A percentile compares a stretch with the other conserved stretches of the same genome.
Evolutionary conservation across 2,329 filamentous ascomycete species (phyloP).

Genomic region (Cladosporium colombiae): DNA sequence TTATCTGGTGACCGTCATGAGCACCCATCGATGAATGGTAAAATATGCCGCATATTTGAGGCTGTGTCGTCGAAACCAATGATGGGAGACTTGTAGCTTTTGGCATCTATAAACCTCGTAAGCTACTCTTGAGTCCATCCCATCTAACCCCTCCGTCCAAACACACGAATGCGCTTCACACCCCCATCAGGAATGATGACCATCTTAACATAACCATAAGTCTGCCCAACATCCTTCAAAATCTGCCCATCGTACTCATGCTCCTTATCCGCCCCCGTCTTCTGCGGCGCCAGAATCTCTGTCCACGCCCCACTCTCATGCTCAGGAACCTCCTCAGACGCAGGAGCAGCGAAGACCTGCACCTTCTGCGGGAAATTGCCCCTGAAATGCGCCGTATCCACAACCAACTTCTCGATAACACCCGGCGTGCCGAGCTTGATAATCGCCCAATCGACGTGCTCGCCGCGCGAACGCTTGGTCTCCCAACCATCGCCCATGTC

Average conservation of each 20-base stretch:
- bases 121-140: not conserved
- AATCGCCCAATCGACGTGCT: conserved; percentile 80
- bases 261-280: conserved; percentile 71
- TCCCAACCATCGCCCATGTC: conserved; percentile 92
- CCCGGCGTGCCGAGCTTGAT: conserved; percentile 70
- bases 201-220: conserved; percentile 82
- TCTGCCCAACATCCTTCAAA: conserved; percentile 51
- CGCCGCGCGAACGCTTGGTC: conserved; percentile 71
- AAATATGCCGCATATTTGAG: too few species aligned
- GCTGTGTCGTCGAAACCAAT: not conserved
- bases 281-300: conserved; percentile 66
- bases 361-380: conserved; percentile 82
- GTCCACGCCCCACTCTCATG: conserved; percentile 64
- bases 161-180: conserved; percentile 80
- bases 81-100: not conserved
- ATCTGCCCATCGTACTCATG: conserved; percentile 59
- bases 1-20: too few species aligned
- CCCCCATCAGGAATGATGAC: conserved; percentile 93
- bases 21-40: too few species aligned
- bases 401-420: conserved; percentile 64
- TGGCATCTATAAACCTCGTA: not conserved
- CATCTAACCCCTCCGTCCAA: conserved; percentile 57
- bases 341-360: conserved; percentile 62
- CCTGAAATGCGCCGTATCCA: conserved; percentile 81
- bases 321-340: conserved; percentile 56